Evolutionary conservation across 2,329 filamentous ascomycete species (phyloP), one percentile per base, ranked within the genome.

Genomic region (Xylogone sp.): DNA sequence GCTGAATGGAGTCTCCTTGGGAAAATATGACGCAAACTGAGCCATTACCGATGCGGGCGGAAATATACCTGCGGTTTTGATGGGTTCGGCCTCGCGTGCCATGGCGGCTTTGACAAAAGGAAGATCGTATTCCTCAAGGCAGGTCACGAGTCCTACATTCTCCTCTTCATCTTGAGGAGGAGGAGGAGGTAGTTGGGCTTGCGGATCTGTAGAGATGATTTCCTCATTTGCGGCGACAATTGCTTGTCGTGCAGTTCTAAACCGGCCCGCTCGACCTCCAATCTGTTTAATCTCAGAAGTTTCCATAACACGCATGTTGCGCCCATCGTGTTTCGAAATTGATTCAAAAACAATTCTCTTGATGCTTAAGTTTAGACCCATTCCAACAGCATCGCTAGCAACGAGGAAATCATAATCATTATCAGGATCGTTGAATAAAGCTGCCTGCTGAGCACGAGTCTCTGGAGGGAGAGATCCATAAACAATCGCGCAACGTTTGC

Each of bases 351-450:
- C 82, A 54, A 99, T 81, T 21, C 95, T 87, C 65, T 91, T 94
- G 66, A 97, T 90, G 69, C 84, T 91, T 67, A 99, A 71, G 64
- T 99, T 99, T 20, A 99, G 74, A 1, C 95, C 94, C 93, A 99
- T 97, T 34, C 94, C 94, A 56, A 99, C 93, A 45, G 94, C 94
- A 70, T 97, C 91, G 61, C 90, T 97, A 8, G 95, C 94, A 21
- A 94, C 92, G 5, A 99, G 76, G 60, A 85, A 95, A 66, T 99
- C 94, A 65, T 97, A 99, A 53, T 97, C 92, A 66, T 95, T 99
- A 65, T 96, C 71, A 0, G 91, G 92, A 57, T 97, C 89, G 65
- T 99, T 99, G 76, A 99, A 99, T 0, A 97, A 76, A 16, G 84
- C 83, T 1, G 94, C 94, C 71, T 99, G 94, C 65, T 93, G 85